Evolutionary conservation across 2,329 filamentous ascomycete genomes (phyloP).

Genomic region (Pestalotiopsis sp.): DNA sequence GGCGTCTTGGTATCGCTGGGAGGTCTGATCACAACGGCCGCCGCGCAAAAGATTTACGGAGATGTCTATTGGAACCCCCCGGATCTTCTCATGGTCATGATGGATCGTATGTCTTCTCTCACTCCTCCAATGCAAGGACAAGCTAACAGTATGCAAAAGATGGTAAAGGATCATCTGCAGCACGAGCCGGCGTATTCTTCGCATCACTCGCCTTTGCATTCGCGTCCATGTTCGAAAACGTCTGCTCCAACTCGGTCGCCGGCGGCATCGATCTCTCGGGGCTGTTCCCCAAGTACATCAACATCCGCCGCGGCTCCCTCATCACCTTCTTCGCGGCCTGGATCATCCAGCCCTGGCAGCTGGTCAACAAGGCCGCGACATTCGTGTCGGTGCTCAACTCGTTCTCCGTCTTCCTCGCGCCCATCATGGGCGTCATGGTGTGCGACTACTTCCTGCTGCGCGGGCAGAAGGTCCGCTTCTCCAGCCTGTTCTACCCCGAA

Average conservation of each 20-base stretch:
- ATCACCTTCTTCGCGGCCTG: slow-evolving; percentile 24
- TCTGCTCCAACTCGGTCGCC: slow-evolving; percentile 29
- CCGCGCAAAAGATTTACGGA: slow-evolving; percentile 45
- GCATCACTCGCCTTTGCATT: slow-evolving; percentile 36
- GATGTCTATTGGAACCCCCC: slow-evolving; percentile 49
- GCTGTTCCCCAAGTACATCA: slow-evolving; percentile 24
- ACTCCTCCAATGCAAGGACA: not conserved
- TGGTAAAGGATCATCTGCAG: slow-evolving; percentile 35
- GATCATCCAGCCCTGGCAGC: slow-evolving; percentile 27
- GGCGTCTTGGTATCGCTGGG: slow-evolving; percentile 42
- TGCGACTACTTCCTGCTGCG: slow-evolving; percentile 34
- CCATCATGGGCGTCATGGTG: slow-evolving; percentile 35
- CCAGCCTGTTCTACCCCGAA: slow-evolving; percentile 27
- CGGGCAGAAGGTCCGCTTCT: slow-evolving; percentile 32
- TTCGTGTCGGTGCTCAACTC: slow-evolving; percentile 33
- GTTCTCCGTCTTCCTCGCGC: slow-evolving; percentile 37
- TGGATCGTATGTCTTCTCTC: slow-evolving; percentile 28
- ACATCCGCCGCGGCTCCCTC: slow-evolving; percentile 25
- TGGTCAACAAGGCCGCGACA: slow-evolving; percentile 25
- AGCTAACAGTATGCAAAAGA: slow-evolving; percentile 15
- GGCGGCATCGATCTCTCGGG: slow-evolving; percentile 24
- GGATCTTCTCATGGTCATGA: slow-evolving; percentile 45
- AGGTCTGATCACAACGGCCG: slow-evolving; percentile 44
- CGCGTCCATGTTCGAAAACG: slow-evolving; percentile 38
- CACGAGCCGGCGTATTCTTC: slow-evolving; percentile 25